Evolutionary conservation across 306 rosid species (phyloP).

Genomic region (Alnus rubra): DNA sequence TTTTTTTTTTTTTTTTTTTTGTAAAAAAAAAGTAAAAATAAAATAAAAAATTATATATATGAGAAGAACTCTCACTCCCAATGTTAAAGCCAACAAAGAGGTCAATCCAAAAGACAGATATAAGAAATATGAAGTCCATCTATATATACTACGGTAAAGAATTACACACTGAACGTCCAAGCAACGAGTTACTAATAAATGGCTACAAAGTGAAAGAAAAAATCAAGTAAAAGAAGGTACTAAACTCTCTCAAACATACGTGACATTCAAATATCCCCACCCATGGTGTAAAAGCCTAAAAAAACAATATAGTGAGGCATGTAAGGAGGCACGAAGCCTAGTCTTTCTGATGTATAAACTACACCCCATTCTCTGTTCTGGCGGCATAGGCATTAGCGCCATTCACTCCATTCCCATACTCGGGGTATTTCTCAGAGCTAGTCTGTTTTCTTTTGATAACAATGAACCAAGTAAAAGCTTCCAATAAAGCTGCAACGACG

Average conservation of each 20-base stretch:
- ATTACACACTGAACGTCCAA: not conserved
- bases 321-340: not conserved
- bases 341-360: not conserved
- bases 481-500: slow-evolving; percentile 61
- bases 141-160: not conserved
- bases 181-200: not conserved
- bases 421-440: slow-evolving; percentile 23
- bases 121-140: not conserved
- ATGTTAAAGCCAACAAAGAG: not conserved
- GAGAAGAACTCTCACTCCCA: not conserved
- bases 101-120: not conserved
- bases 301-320: not conserved
- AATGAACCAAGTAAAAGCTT: slow-evolving; percentile 63
- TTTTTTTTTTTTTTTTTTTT: not conserved
- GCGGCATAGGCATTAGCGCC: slow-evolving; percentile 50
- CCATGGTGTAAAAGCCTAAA: not conserved
- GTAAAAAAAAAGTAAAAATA: too few species aligned
- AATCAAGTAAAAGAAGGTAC: not conserved
- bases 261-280: not conserved
- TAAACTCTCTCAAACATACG: not conserved
- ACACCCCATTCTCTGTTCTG: slow-evolving; percentile 38
- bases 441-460: slow-evolving; percentile 55
- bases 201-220: not conserved
- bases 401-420: slow-evolving; percentile 49
- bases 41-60: too few species aligned